These are phyloP conservation scores for Lactifluus pinguis DNA, from an alignment of 768 basidiomycete species.

Conservation along the genomic window DNA sequence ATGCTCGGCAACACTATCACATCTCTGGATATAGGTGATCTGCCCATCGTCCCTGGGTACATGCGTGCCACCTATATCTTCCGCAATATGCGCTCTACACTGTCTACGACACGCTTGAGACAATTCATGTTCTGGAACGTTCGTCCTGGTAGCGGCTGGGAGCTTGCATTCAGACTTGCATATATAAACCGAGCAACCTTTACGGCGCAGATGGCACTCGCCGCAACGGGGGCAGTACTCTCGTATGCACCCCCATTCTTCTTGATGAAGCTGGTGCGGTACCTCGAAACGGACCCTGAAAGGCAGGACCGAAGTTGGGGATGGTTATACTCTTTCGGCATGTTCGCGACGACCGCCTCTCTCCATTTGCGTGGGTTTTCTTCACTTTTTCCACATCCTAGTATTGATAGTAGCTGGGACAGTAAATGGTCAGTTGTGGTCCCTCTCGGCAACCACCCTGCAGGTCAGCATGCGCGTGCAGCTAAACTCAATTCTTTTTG, in stretches of 20 bases:
- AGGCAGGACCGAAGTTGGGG: slow-evolving; percentile 59
- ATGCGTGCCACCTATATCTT: slow-evolving; percentile 64
- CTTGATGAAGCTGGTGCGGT: slow-evolving; percentile 47
- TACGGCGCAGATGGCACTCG: slow-evolving; percentile 37
- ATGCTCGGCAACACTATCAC: slow-evolving; percentile 68
- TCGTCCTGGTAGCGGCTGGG: slow-evolving; percentile 53
- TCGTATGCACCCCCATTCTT: slow-evolving; percentile 61
- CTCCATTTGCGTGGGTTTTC: slow-evolving; percentile 35
- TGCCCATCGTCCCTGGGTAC: slow-evolving; percentile 68
- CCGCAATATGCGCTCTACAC: slow-evolving; percentile 49
- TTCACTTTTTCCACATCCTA: neutral
- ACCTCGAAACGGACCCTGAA: slow-evolving; percentile 54
- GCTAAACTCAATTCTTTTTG: slow-evolving; percentile 76
- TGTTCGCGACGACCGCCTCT: slow-evolving; percentile 38
- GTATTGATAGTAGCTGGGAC: slow-evolving; percentile 13
- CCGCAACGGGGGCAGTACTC: slow-evolving; percentile 46
- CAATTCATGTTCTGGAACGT: slow-evolving; percentile 51
- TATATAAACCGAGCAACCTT: slow-evolving; percentile 44
- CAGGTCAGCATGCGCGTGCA: slow-evolving; percentile 67
- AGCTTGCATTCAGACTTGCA: slow-evolving; percentile 51
- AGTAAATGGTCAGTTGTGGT: slow-evolving; percentile 68
- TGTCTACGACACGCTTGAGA: slow-evolving; percentile 39
- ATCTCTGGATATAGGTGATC: slow-evolving; percentile 77
- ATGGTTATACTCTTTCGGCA: slow-evolving; percentile 53
- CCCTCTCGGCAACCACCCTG: slow-evolving; percentile 54